Evolutionary conservation across 352 stramenopile species (phyloP).

Genomic region (Pythium brachiatum): DNA sequence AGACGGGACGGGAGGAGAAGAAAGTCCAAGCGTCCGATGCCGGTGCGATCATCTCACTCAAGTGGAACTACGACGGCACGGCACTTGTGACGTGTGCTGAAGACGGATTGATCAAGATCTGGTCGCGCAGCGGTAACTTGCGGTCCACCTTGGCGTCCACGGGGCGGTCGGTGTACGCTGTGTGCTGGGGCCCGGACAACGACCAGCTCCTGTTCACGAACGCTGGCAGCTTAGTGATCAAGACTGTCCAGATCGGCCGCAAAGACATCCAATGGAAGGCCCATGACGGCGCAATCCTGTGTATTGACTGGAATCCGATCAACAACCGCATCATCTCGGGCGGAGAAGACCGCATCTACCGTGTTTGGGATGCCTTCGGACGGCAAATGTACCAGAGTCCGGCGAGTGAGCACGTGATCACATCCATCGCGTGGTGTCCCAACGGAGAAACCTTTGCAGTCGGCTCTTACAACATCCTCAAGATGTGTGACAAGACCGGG

Average conservation of each 20-base stretch:
- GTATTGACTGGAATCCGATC: slow-evolving; percentile 92
- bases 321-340: slow-evolving; percentile 91
- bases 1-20: slow-evolving; percentile 91
- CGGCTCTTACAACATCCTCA: slow-evolving; percentile 91
- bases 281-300: slow-evolving; percentile 89
- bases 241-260: slow-evolving; percentile 86
- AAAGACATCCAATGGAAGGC: slow-evolving; percentile 90
- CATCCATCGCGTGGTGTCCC: slow-evolving; percentile 89
- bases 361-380: slow-evolving; percentile 92
- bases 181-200: slow-evolving; percentile 90
- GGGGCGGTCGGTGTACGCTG: slow-evolving; percentile 79
- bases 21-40: slow-evolving; percentile 76
- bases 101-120: slow-evolving; percentile 93
- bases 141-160: slow-evolving; percentile 85
- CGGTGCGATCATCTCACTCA: slow-evolving; percentile 87
- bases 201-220: slow-evolving; percentile 89
- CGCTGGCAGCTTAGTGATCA: slow-evolving; percentile 89
- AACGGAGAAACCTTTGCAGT: slow-evolving; percentile 91
- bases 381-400: slow-evolving; percentile 88
- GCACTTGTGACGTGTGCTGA: slow-evolving; percentile 90
- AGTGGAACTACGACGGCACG: slow-evolving; percentile 92
- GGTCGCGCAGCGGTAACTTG: slow-evolving; percentile 84
- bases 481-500: slow-evolving; percentile 91
- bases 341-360: slow-evolving; percentile 92
- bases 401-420: slow-evolving; percentile 87